Percentiles rank a stretch among this genome's conserved stretches.
Conservation (phyloP, 148 eudicot genomes). For the Rhododendron molle region DNA sequence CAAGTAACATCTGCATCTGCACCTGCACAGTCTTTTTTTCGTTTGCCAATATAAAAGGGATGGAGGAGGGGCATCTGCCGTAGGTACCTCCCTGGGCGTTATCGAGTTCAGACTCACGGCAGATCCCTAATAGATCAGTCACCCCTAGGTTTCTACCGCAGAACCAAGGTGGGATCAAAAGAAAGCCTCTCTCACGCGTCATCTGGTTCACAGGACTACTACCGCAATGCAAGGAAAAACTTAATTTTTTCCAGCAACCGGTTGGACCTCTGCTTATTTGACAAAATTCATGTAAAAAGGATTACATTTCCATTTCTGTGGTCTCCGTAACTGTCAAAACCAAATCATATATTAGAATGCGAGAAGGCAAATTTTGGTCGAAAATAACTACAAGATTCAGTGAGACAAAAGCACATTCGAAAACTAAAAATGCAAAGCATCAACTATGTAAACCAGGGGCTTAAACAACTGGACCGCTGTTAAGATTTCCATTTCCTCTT, state of each 20-base stretch:
- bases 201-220: background rate
- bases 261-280: background rate
- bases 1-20: background rate
- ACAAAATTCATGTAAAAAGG: background rate
- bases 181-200: background rate
- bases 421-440: background rate
- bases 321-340: background rate
- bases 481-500: background rate
- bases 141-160: no score
- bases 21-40: no score
- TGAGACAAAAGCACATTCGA: background rate
- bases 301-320: background rate
- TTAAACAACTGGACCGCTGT: background rate
- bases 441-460: background rate
- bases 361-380: background rate
- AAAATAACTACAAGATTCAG: background rate
- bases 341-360: background rate
- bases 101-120: no score
- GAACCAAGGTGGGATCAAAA: no score
- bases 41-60: no score
- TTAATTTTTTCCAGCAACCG: background rate
- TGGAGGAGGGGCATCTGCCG: no score
- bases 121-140: no score
- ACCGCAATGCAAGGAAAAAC: background rate
- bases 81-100: no score